Conservation (phyloP, 306 rosid species). For the Acacia acuminata region DNA sequence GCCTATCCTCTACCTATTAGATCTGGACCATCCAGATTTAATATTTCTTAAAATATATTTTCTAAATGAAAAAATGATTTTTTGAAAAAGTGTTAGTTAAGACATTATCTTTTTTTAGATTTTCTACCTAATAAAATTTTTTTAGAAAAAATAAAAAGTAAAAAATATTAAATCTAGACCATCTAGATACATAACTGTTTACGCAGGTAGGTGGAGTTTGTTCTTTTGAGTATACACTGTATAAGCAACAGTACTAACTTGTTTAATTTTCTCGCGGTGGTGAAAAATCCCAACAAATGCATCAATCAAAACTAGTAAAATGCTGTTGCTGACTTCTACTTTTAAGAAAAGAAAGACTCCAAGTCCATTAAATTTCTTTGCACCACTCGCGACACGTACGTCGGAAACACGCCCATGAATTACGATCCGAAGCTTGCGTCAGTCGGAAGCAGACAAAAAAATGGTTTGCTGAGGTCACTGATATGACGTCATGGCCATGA, state of each 20-base stretch:
- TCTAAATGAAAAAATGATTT: too few relatives aligned
- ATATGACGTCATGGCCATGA: conserved; percentile 7
- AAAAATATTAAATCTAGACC: too few relatives aligned
- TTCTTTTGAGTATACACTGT: too few relatives aligned
- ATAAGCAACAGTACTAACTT: not conserved
- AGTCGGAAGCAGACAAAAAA: not conserved
- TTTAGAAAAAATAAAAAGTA: too few relatives aligned
- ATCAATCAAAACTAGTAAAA: not conserved
- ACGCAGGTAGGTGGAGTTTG: too few relatives aligned
- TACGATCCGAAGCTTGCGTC: not conserved
- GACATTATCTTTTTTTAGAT: too few relatives aligned
- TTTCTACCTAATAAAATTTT: too few relatives aligned
- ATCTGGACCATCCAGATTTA: too few relatives aligned
- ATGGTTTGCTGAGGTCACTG: not conserved
- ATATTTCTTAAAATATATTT: too few relatives aligned
- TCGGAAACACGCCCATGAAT: not conserved
- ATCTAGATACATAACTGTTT: too few relatives aligned
- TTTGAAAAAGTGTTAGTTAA: too few relatives aligned
- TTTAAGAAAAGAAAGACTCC: not conserved
- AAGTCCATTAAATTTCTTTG: not conserved
- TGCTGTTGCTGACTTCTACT: not conserved
- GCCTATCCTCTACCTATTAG: too few relatives aligned
- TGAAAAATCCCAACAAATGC: not conserved
- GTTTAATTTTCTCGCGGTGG: not conserved
- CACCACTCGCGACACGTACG: not conserved